Base-by-base conservation (phyloP, 306 rosid genomes). In the Cicer yamashitae region DNA sequence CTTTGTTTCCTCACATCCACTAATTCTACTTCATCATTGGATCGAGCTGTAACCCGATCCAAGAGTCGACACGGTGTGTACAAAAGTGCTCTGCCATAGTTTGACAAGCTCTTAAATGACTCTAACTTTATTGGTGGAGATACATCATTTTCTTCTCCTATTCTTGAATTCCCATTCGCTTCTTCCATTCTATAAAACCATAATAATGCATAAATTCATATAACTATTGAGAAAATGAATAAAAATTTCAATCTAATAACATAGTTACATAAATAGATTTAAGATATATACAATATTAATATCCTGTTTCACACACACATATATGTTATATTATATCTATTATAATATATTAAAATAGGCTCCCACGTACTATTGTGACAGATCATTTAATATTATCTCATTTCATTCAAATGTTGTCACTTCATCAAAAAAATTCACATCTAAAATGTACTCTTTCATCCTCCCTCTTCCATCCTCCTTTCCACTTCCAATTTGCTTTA, bases 1-100 rank as follows among this genome's bases (percentile, higher is more conserved):
- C 88, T 84, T 4, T 10, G 64, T 4, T 22, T 50, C 76, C 45
- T 84, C 51, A 78, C 60, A 5, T 84, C 85, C 22, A 69, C 76
- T 22, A 81, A 34, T 70, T 84, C 88, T 41, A 43, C 69, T 10
- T 77, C 81, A 3, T 84, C 88, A 17, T 3, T 73, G 0, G 83
- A 84, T 12, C 81, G 78, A 1, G 79, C 75, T 2, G 68, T 6
- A 0, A 74, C 38, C 2, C 85, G 63, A 56, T 84, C 73, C 59
- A 10, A 34, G 3, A 84, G 2, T 20, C 88, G 66, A 0, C 0
- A 50, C 2, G 85, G 88, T 0, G 83, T 81, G 6, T 70, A 8
- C 59, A 50, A 5, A 0, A 84, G 11, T 5, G 88, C 88, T 58
- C 30, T 62, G 0, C n/a, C 78, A 1, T 81, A 84, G 6, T 37